Evolutionary conservation across 208 protist genomes (phyloP).

Genomic region (Leishmania major): DNA sequence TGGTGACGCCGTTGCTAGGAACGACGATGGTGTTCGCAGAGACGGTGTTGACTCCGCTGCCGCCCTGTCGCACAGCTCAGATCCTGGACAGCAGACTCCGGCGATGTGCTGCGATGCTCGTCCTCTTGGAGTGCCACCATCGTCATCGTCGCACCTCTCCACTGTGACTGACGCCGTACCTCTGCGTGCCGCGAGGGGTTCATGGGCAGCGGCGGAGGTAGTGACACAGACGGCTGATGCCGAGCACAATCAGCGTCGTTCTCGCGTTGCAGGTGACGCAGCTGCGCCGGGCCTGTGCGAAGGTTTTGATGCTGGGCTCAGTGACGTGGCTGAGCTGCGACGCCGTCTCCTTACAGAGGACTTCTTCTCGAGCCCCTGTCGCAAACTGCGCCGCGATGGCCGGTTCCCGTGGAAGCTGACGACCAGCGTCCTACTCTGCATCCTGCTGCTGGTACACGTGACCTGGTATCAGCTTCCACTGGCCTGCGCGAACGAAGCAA

Average conservation of each 20-base stretch:
- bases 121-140: neutral
- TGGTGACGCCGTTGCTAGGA: neutral
- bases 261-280: neutral
- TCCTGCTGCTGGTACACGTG: conserved; percentile 39
- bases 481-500: conserved; percentile 37
- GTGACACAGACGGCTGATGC: neutral
- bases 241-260: neutral
- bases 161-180: neutral
- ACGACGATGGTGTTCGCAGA: neutral
- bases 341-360: conserved; percentile 36
- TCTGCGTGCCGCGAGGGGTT: neutral
- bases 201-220: neutral
- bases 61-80: neutral
- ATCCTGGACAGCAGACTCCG: neutral
- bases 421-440: conserved; percentile 44
- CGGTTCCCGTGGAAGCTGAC: conserved; percentile 49
- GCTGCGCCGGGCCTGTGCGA: neutral
- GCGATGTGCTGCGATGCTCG: neutral
- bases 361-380: conserved; percentile 46
- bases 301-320: neutral
- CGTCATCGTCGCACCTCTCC: neutral
- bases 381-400: conserved; percentile 40
- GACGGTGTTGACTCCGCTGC: neutral
- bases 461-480: conserved; percentile 44
- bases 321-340: conserved; percentile 23